Percentiles rank a stretch among this genome's conserved stretches.
phyloP scores from a whole-genome alignment of 371 early-diverging fungal genomes.

The Apophysomyces sp. region DNA sequence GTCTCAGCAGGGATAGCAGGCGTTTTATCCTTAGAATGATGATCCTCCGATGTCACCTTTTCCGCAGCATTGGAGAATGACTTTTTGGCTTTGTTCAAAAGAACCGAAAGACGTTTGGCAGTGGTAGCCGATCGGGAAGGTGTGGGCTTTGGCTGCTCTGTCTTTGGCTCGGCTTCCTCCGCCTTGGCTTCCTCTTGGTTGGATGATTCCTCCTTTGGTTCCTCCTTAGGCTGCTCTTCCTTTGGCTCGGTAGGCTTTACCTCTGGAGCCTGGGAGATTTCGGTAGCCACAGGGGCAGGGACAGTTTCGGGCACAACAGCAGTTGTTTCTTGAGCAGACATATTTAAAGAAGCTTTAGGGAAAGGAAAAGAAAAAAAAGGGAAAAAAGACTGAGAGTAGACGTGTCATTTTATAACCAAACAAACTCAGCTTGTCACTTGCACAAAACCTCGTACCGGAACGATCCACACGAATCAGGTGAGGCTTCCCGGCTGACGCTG shows the following conservation, averaged over 20 bases:
- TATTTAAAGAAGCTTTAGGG: background rate
- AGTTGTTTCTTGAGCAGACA: slow-evolving; percentile 1
- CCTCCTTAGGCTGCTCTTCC: background rate
- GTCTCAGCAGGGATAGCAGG: slow-evolving; percentile 2
- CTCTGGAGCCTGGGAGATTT: background rate
- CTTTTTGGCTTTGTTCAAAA: slow-evolving; percentile 28
- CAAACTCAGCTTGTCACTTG: slow-evolving; percentile 7
- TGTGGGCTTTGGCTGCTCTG: slow-evolving; percentile 10
- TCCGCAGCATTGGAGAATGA: slow-evolving; percentile 18
- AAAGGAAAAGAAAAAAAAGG: slow-evolving; percentile 6
- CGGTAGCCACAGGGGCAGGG: background rate
- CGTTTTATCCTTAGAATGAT: background rate
- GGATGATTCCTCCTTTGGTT: background rate
- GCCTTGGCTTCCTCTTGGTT: background rate
- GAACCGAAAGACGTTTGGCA: slow-evolving; percentile 22
- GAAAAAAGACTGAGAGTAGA: slow-evolving; percentile 2
- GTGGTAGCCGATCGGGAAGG: slow-evolving; percentile 23
- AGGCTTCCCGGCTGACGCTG: slow-evolving; percentile 5
- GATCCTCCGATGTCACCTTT: slow-evolving; percentile 8
- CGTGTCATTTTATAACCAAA: slow-evolving; percentile 6
- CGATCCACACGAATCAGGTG: slow-evolving; percentile 1
- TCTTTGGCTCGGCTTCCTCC: slow-evolving; percentile 1
- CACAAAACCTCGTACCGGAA: background rate
- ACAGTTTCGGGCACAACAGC: background rate
- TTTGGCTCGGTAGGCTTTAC: background rate